phyloP scores from a whole-genome alignment of 2,329 filamentous ascomycete genomes.

The Penicillium griseofulvum region DNA sequence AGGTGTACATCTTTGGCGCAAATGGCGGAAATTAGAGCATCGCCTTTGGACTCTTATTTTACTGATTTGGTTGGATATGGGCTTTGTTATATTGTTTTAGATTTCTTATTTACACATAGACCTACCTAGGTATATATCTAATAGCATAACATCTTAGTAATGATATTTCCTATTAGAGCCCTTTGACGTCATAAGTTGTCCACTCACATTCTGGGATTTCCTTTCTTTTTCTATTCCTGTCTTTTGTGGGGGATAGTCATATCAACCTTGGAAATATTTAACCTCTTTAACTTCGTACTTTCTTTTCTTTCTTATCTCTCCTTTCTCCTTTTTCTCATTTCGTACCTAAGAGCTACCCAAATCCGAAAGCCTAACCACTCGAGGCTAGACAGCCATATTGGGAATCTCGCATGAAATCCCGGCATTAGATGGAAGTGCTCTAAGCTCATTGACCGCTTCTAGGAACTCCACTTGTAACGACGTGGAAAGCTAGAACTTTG shows the following conservation, averaged over 20 bases:
- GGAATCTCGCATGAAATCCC: not conserved
- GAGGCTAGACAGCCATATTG: not conserved
- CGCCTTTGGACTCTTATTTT: too few species aligned
- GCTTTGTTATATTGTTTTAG: too few species aligned
- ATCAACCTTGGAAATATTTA: too few species aligned
- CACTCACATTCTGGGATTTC: not conserved
- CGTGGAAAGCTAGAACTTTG: not conserved
- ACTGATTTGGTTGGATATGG: not conserved
- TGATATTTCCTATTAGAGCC: not conserved
- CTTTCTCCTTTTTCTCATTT: not conserved
- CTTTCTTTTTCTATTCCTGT: too few species aligned
- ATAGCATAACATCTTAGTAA: not conserved
- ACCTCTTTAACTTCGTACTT: not conserved
- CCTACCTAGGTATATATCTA: too few species aligned
- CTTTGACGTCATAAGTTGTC: not conserved
- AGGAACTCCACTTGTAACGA: not conserved
- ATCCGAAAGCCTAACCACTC: not conserved
- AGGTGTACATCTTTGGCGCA: conserved; percentile 1
- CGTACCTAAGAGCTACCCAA: conserved; percentile 7
- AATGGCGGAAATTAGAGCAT: not conserved
- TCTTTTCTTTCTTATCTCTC: not conserved
- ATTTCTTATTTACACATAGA: too few species aligned
- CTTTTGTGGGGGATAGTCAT: too few species aligned
- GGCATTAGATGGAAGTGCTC: not conserved
- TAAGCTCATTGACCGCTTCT: conserved; percentile 5